Percentiles rank a stretch among this genome's conserved stretches.
Conservation (phyloP, 306 rosid genomes). For the Citrullus amarus region DNA sequence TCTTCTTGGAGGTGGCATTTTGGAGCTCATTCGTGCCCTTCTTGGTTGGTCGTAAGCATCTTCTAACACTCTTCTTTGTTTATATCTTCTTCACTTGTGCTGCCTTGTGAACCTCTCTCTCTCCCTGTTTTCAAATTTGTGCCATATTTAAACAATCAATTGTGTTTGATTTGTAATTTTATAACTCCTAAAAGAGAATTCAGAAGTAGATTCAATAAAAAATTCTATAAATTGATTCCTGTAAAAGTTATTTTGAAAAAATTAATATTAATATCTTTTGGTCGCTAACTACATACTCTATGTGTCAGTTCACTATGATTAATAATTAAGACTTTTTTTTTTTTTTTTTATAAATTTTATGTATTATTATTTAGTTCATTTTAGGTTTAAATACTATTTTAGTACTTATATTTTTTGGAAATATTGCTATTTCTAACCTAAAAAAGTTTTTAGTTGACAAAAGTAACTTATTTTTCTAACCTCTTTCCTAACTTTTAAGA, state of each 20-base stretch:
- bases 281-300: no score
- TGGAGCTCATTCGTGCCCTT: constrained; percentile 48
- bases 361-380: no score
- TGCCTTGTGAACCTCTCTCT: neutral
- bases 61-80: neutral
- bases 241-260: neutral
- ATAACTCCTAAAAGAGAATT: neutral
- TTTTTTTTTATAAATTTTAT: no score
- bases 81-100: neutral
- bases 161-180: neutral
- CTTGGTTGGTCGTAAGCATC: constrained; percentile 49
- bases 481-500: no score
- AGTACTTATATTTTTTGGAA: no score
- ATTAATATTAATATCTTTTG: no score
- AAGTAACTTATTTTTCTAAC: no score
- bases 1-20: constrained; percentile 53
- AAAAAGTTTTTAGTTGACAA: no score
- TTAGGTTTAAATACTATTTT: no score
- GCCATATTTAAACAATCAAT: neutral
- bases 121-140: neutral
- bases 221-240: neutral
- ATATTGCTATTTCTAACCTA: no score
- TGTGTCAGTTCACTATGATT: no score
- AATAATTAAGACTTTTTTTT: no score
- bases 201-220: neutral